Conservation (phyloP, 352 stramenopile species). For the Phytophthora podocarpi region DNA sequence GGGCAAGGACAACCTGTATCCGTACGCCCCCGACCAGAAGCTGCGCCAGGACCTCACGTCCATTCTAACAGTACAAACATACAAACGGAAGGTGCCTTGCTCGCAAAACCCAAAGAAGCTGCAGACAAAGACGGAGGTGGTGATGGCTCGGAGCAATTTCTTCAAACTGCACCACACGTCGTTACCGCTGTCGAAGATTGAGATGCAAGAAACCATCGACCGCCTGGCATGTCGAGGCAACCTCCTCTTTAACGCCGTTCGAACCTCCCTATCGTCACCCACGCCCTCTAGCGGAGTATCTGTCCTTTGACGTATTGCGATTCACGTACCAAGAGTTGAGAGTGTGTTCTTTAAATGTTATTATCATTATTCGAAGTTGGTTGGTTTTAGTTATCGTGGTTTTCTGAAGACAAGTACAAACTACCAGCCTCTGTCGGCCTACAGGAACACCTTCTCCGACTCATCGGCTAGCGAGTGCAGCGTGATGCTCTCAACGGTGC, state of each 20-base stretch:
- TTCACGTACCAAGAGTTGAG: no score
- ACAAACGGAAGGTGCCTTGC: slow-evolving; percentile 17
- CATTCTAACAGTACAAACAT: slow-evolving; percentile 28
- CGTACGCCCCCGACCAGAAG: slow-evolving; percentile 27
- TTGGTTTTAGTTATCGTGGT: no score
- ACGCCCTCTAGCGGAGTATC: background rate
- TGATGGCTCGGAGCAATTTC: slow-evolving; percentile 42
- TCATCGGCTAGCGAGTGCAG: slow-evolving; percentile 27
- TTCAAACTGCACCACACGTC: slow-evolving; percentile 39
- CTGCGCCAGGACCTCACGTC: slow-evolving; percentile 43
- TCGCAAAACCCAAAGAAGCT: slow-evolving; percentile 14
- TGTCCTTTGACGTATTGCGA: background rate
- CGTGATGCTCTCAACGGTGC: slow-evolving; percentile 46
- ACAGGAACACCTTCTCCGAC: slow-evolving; percentile 23
- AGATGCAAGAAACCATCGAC: slow-evolving; percentile 37
- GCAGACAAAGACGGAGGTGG: slow-evolving; percentile 32
- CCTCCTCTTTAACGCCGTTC: slow-evolving; percentile 30
- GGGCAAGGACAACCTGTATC: slow-evolving; percentile 43
- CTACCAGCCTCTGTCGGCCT: no score
- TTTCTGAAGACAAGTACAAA: no score
- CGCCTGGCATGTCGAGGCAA: slow-evolving; percentile 29
- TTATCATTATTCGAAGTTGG: no score
- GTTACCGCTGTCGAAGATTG: slow-evolving; percentile 25
- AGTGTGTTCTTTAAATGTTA: no score
- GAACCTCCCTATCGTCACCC: slow-evolving; percentile 7